Conservation (phyloP, 345 rosid genomes). For the Theobroma cacao region DNA sequence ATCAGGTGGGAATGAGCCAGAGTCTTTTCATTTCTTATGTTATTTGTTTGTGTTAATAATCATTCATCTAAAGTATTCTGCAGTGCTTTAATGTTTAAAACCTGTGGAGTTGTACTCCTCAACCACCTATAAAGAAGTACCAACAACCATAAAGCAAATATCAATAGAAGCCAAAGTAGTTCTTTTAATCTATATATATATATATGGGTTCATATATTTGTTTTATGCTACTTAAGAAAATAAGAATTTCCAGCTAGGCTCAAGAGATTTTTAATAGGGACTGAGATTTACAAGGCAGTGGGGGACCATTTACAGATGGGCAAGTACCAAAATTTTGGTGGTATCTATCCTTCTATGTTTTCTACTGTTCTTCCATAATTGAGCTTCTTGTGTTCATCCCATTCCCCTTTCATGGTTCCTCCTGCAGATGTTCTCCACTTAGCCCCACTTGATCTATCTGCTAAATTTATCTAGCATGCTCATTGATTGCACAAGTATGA, state of each 20-base stretch:
- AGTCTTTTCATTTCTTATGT: neutral
- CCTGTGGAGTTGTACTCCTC: neutral
- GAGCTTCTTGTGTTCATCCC: constrained; percentile 26
- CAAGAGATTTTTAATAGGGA: constrained; percentile 32
- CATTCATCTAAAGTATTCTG: constrained; percentile 10
- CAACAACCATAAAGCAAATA: constrained; percentile 23
- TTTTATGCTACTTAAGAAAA: neutral
- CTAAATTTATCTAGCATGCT: constrained; percentile 19
- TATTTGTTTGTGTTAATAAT: neutral
- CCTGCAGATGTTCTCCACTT: constrained; percentile 25
- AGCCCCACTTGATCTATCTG: constrained; percentile 28
- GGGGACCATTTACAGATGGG: constrained; percentile 47
- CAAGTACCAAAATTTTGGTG: constrained; percentile 31
- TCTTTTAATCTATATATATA: no score
- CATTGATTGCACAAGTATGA: constrained; percentile 17
- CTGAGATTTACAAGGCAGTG: constrained; percentile 20
- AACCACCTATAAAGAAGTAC: constrained; percentile 11
- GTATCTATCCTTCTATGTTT: constrained; percentile 31
- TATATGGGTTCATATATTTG: neutral
- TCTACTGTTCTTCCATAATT: constrained; percentile 44
- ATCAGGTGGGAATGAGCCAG: neutral
- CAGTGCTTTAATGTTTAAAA: neutral
- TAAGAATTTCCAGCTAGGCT: constrained; percentile 39
- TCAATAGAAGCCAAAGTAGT: constrained; percentile 15
- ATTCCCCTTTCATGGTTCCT: constrained; percentile 26